Evolutionary conservation across 768 basidiomycete genomes (phyloP).

Genomic region (Paxillus rubicundulus): DNA sequence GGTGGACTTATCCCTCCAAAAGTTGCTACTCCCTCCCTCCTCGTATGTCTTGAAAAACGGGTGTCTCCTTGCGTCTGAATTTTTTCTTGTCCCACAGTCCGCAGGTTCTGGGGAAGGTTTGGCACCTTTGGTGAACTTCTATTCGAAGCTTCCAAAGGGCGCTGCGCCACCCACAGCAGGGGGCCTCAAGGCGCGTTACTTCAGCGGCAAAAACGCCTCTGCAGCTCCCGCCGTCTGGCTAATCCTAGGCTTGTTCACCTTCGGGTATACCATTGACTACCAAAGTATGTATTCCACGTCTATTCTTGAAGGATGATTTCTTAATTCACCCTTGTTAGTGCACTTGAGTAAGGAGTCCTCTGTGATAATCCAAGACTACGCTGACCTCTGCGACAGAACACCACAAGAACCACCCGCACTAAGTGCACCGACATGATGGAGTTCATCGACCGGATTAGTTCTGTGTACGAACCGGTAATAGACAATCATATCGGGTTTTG

Average conservation of each 20-base stretch:
- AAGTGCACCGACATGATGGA: conserved; percentile 18
- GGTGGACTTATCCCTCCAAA: conserved; percentile 89
- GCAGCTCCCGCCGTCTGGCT: conserved; percentile 62
- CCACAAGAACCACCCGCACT: conserved; percentile 91
- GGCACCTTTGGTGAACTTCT: conserved; percentile 86
- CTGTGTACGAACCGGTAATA: conserved; percentile 26
- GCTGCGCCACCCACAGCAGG: conserved; percentile 55
- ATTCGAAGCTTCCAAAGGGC: conserved; percentile 95
- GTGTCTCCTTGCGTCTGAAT: neutral
- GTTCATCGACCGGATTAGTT: conserved; percentile 10
- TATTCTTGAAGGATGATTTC: conserved; percentile 1
- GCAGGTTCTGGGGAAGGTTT: conserved; percentile 81
- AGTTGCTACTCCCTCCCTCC: conserved; percentile 86
- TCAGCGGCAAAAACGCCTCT: conserved; percentile 84
- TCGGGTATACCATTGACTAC: conserved; percentile 88
- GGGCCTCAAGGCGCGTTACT: conserved; percentile 80
- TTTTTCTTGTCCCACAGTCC: conserved; percentile 48
- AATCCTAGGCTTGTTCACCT: conserved; percentile 64
- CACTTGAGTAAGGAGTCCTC: conserved; percentile 66
- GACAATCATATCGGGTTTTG: conserved; percentile 17
- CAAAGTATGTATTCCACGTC: conserved; percentile 62
- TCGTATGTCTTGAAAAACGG: conserved; percentile 46
- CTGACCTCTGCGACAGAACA: conserved; percentile 55
- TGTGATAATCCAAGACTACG: neutral
- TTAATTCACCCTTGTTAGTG: conserved; percentile 46